Conservation (phyloP, 1,139 yeast species). For the Nakaseomyces bracarensis region DNA sequence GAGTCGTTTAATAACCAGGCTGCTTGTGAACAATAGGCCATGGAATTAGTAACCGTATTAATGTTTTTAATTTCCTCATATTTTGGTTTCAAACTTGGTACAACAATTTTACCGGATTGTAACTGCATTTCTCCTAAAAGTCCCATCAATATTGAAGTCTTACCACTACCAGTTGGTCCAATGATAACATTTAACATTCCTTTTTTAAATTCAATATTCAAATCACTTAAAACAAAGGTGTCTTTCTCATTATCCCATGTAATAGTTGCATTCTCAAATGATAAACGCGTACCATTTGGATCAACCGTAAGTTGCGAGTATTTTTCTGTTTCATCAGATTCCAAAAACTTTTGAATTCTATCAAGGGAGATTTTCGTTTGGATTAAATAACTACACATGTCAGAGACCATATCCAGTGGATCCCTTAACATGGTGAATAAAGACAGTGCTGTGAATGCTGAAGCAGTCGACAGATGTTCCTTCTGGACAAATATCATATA, state of each 20-base stretch:
- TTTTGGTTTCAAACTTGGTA: slow-evolving; percentile 65
- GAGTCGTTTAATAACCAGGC: slow-evolving; percentile 88
- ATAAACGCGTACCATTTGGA: slow-evolving; percentile 19
- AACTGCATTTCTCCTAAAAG: slow-evolving; percentile 82
- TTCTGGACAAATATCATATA: slow-evolving; percentile 11
- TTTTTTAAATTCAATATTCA: slow-evolving; percentile 51
- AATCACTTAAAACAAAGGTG: slow-evolving; percentile 57
- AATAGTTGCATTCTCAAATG: slow-evolving; percentile 8
- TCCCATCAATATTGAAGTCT: slow-evolving; percentile 74
- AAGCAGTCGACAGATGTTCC: slow-evolving; percentile 8
- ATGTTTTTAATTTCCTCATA: slow-evolving; percentile 59
- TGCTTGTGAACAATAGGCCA: slow-evolving; percentile 84
- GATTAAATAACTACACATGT: slow-evolving; percentile 35
- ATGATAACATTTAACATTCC: slow-evolving; percentile 72
- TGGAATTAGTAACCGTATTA: slow-evolving; percentile 75
- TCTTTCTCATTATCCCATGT: slow-evolving; percentile 36
- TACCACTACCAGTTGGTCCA: slow-evolving; percentile 91
- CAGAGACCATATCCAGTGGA: slow-evolving; percentile 8
- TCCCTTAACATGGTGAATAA: slow-evolving; percentile 8
- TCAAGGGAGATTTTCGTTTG: slow-evolving; percentile 24
- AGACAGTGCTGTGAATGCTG: slow-evolving; percentile 9
- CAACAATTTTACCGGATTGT: slow-evolving; percentile 53
- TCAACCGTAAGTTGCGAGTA: slow-evolving; percentile 7
- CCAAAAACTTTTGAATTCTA: slow-evolving; percentile 43
- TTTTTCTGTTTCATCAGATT: slow-evolving; percentile 38